Percentiles rank a stretch among this genome's conserved stretches.
These are phyloP conservation scores for Hibiscus mutabilis DNA, from an alignment of 345 rosid genomes.

Conservation along the genomic window DNA sequence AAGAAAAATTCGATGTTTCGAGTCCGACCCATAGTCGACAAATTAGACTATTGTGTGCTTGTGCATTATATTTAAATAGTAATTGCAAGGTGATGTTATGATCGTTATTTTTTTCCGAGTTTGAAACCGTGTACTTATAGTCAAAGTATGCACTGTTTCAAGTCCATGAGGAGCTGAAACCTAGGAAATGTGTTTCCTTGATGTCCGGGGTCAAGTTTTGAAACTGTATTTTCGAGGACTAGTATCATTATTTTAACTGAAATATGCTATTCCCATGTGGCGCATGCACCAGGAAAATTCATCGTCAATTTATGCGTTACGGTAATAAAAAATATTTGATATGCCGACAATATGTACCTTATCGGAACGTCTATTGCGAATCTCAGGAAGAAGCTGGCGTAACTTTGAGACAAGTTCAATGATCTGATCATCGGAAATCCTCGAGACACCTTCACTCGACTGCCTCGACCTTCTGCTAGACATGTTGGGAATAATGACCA, in stretches of 20 bases:
- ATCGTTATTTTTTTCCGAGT: neutral
- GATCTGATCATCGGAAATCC: conserved; percentile 92
- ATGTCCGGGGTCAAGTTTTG: conserved; percentile 28
- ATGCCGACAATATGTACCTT: conserved; percentile 36
- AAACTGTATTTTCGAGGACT: conserved; percentile 14
- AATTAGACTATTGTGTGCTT: neutral
- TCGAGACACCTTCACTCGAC: conserved; percentile 36
- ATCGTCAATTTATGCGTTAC: no score
- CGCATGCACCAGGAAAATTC: conserved; percentile 4
- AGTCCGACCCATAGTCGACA: neutral
- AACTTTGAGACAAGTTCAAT: conserved; percentile 78
- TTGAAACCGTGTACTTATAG: neutral
- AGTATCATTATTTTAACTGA: conserved; percentile 4
- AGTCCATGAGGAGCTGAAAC: conserved; percentile 21
- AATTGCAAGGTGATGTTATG: neutral
- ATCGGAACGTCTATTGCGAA: conserved; percentile 65
- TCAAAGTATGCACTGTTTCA: conserved; percentile 17
- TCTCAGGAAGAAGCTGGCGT: conserved; percentile 84
- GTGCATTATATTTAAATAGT: neutral
- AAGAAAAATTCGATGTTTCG: no score
- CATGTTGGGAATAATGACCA: conserved; percentile 28
- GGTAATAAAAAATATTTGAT: neutral
- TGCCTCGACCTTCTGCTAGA: conserved; percentile 93
- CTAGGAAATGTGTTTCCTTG: conserved; percentile 16
- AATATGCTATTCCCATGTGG: conserved; percentile 8